phyloP scores from a whole-genome alignment of 768 basidiomycete species.

The Russula sp. region DNA sequence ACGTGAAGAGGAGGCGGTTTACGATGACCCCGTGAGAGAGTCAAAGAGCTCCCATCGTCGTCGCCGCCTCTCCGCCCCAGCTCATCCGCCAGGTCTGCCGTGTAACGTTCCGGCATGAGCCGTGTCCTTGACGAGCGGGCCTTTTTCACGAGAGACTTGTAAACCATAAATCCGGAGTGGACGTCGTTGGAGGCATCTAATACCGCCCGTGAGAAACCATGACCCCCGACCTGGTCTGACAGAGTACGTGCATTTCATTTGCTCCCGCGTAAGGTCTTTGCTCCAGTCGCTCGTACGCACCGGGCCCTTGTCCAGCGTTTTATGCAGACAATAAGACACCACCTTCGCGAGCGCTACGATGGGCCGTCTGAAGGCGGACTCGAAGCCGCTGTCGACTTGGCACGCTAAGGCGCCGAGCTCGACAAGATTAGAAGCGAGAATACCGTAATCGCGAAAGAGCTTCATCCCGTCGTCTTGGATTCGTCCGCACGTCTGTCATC shows the following conservation, averaged over 20 bases:
- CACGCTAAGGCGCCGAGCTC: slow-evolving; percentile 43
- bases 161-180: slow-evolving; percentile 42
- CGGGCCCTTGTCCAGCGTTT: slow-evolving; percentile 38
- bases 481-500: background rate
- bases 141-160: slow-evolving; percentile 34
- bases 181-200: slow-evolving; percentile 50
- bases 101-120: slow-evolving; percentile 26
- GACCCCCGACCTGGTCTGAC: background rate
- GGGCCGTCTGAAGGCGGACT: slow-evolving; percentile 31
- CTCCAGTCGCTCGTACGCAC: slow-evolving; percentile 48
- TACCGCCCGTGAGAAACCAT: background rate
- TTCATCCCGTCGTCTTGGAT: slow-evolving; percentile 43
- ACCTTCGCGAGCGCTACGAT: slow-evolving; percentile 42
- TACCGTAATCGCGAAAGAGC: slow-evolving; percentile 42
- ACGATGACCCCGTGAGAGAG: background rate
- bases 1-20: slow-evolving; percentile 30
- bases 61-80: background rate
- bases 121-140: slow-evolving; percentile 26
- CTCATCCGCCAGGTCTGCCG: slow-evolving; percentile 28
- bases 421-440: slow-evolving; percentile 38
- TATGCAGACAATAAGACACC: slow-evolving; percentile 38
- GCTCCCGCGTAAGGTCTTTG: slow-evolving; percentile 32
- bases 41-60: background rate
- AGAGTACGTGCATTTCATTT: slow-evolving; percentile 35
- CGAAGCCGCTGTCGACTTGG: slow-evolving; percentile 36